A percentile compares a stretch with the other conserved stretches of the same genome.
phyloP scores from a whole-genome alignment of 192 early-diverging fungal genomes.

The Umbelopsis ramanniana region DNA sequence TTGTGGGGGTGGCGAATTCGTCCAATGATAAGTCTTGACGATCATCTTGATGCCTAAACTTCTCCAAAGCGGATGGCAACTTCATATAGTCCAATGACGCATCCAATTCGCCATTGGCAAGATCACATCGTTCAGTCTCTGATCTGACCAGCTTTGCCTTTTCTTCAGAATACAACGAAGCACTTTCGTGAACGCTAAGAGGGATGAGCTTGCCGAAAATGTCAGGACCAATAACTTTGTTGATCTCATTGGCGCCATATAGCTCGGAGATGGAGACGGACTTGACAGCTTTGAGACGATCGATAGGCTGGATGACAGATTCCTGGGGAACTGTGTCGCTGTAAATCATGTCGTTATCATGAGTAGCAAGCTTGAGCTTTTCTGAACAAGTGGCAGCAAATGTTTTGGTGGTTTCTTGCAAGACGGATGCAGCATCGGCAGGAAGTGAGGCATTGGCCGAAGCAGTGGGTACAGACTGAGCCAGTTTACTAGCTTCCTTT shows the following conservation, averaged over 20 bases:
- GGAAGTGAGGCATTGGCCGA: constrained; percentile 62
- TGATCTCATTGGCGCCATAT: constrained; percentile 72
- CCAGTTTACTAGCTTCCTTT: constrained; percentile 85
- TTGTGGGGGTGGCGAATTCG: constrained; percentile 59
- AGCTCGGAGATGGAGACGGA: constrained; percentile 75
- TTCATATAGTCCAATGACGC: constrained; percentile 88
- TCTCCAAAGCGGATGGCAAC: constrained; percentile 73
- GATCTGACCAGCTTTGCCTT: constrained; percentile 90
- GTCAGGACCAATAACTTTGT: constrained; percentile 88
- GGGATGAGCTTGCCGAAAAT: constrained; percentile 90
- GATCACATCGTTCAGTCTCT: constrained; percentile 78
- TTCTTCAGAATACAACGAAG: constrained; percentile 95
- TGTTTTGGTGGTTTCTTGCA: constrained; percentile 77
- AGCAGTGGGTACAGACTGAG: constrained; percentile 63
- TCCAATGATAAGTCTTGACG: constrained; percentile 39
- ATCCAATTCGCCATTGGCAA: constrained; percentile 84
- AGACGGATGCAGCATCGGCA: constrained; percentile 66
- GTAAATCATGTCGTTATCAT: constrained; percentile 98
- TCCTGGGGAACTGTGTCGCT: constrained; percentile 83
- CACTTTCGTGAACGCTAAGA: constrained; percentile 90
- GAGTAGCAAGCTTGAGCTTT: constrained; percentile 65
- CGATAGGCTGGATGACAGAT: constrained; percentile 78
- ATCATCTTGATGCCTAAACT: constrained; percentile 69
- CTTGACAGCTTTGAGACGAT: constrained; percentile 87
- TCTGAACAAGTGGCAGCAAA: constrained; percentile 71